These are phyloP conservation scores for Sphagnum magellanicum DNA, from an alignment of 228 moss, liverwort and hornwort genomes.

Conservation along the genomic window DNA sequence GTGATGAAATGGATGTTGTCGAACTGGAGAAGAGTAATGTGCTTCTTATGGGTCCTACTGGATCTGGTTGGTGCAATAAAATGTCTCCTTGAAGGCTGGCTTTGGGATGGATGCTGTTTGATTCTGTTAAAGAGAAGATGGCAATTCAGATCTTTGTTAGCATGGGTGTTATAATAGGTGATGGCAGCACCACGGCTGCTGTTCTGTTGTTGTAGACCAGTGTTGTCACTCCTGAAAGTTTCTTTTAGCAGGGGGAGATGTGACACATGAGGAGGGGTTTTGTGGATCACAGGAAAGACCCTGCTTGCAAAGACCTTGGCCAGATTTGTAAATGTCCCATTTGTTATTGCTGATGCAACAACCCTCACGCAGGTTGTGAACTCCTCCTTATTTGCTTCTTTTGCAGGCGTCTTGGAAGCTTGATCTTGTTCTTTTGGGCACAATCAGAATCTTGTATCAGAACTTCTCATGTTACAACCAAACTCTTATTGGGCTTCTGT, in stretches of 20 bases:
- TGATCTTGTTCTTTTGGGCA: neutral
- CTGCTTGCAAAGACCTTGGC: slow-evolving; percentile 95
- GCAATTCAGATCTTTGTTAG: too few relatives aligned
- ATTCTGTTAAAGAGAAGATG: too few relatives aligned
- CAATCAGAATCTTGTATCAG: neutral
- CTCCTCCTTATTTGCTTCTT: neutral
- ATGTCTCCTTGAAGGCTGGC: neutral
- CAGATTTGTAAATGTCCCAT: slow-evolving; percentile 96
- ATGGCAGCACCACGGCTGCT: too few relatives aligned
- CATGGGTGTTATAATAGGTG: too few relatives aligned
- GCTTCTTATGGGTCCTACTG: slow-evolving; percentile 93
- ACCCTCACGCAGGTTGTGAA: slow-evolving; percentile 84
- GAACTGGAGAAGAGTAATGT: slow-evolving; percentile 98
- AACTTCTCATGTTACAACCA: neutral
- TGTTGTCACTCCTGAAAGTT: too few relatives aligned
- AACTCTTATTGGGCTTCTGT: neutral
- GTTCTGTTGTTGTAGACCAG: too few relatives aligned
- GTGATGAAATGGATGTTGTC: slow-evolving; percentile 66
- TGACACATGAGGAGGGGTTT: neutral
- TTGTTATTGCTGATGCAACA: slow-evolving; percentile 98
- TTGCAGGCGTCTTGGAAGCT: neutral
- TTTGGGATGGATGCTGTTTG: neutral
- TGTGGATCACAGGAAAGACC: slow-evolving; percentile 75
- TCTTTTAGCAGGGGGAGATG: too few relatives aligned
- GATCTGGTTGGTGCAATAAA: slow-evolving; percentile 56